Base-by-base conservation (phyloP, 495 filamentous ascomycete species). In the Parachaetomium inaequale region DNA sequence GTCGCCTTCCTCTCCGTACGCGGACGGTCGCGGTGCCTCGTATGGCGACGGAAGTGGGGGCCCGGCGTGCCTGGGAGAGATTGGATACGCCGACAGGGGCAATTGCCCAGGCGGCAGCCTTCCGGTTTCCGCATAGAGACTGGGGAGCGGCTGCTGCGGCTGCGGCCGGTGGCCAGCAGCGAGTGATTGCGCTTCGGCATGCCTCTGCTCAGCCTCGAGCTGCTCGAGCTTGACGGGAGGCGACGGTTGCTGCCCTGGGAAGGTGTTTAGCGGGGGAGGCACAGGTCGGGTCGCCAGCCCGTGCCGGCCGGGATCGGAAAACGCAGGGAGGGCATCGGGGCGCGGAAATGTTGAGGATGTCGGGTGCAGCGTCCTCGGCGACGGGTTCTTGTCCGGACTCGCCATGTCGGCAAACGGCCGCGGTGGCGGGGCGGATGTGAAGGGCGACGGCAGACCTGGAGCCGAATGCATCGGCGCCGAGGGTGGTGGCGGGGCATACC, bases 1-100 rank as follows among this genome's bases (percentile, higher is more conserved):
- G 3, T 79, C 74, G 8, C 47, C 62, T 36, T 80, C 76, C 1
- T 80, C 78, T 19, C 62, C 55, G 45, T 78, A 78, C 1, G 71
- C 55, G 2, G 75, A 70, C 17, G 78, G 68, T 21, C 75, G 65
- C 34, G 68, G 66, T 49, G 75, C 46, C 7, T 81, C 78, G 52
- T 76, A 81, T 0, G 78, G 74, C 3, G 78, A 71, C 8, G 70
- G 67, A 0, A 73, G 74, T 8, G 72, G 42, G 4, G 74, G 72
- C 25, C 69, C 70, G 7, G 61, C 69, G 12, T 76, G 65, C 28
- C 74, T 65, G 5, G 79, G 75, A 12, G 79, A 76, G 14, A 75
- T 68, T 38, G 77, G 74, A 43, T 76, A 78, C 2, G 67, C 70
- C n/a, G 77, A 72, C 17, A 82, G 63, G 4, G 79, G 78, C 19